Evolutionary conservation across 169 alveolate species (phyloP).

Genomic region (Cryptosporidium parvum): DNA sequence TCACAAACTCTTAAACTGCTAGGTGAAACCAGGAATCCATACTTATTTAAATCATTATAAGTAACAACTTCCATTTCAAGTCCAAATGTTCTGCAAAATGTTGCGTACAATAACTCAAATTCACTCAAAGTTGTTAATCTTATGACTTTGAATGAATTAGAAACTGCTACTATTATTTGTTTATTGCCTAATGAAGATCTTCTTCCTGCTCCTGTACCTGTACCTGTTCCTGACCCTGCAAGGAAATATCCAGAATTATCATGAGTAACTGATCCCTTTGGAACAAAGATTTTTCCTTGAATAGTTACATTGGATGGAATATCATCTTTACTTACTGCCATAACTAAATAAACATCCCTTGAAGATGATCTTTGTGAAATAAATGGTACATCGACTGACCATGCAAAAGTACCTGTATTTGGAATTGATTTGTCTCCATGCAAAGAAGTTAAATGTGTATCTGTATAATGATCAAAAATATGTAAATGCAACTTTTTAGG

Average conservation of each 20-base stretch:
- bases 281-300: constrained; percentile 11
- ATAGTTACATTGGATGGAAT: constrained; percentile 55
- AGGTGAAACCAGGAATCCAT: constrained; percentile 77
- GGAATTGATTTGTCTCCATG: constrained; percentile 80
- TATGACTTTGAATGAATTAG: constrained; percentile 44
- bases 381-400: constrained; percentile 78
- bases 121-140: constrained; percentile 57
- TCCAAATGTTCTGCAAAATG: constrained; percentile 75
- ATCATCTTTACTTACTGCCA: constrained; percentile 38
- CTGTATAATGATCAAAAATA: constrained; percentile 76
- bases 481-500: constrained; percentile 77
- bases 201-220: neutral
- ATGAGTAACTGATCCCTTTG: constrained; percentile 4
- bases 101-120: constrained; percentile 71
- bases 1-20: constrained; percentile 77
- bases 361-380: constrained; percentile 66
- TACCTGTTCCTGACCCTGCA: neutral
- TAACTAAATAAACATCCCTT: constrained; percentile 54
- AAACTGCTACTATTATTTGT: constrained; percentile 57
- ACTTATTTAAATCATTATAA: constrained; percentile 43
- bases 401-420: constrained; percentile 82
- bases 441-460: constrained; percentile 67
- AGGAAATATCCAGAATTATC: neutral
- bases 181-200: neutral
- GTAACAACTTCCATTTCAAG: constrained; percentile 75